Percentiles rank a stretch among this genome's conserved stretches.
Evolutionary conservation across 352 stramenopile genomes (phyloP).

Genomic region (Pseudoperonospora humuli): DNA sequence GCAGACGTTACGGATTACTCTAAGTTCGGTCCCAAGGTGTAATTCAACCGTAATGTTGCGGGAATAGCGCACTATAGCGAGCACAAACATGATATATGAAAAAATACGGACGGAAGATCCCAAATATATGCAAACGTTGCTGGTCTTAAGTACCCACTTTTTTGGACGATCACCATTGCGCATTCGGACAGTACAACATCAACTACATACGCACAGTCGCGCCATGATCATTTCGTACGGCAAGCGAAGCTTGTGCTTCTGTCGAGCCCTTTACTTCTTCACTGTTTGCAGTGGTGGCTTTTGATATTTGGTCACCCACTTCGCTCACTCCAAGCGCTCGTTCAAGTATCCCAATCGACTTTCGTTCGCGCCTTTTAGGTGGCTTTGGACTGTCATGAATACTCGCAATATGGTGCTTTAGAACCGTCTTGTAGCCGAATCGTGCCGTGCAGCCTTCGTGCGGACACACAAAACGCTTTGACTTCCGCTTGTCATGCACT

Average conservation of each 20-base stretch:
- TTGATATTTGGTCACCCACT: conserved; percentile 13
- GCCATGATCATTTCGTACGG: too few relatives aligned
- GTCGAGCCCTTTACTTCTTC: conserved; percentile 5
- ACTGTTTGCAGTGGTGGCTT: not conserved
- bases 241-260: too few relatives aligned
- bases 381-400: conserved; percentile 42
- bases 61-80: conserved; percentile 5
- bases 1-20: conserved; percentile 95
- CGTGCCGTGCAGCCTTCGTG: conserved; percentile 42
- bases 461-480: conserved; percentile 55
- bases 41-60: conserved; percentile 16
- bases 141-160: too few relatives aligned
- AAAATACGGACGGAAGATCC: not conserved
- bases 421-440: conserved; percentile 72
- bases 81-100: conserved; percentile 11
- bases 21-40: conserved; percentile 87
- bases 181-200: too few relatives aligned
- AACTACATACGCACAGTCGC: too few relatives aligned
- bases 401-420: conserved; percentile 51
- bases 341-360: conserved; percentile 25
- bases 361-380: conserved; percentile 18
- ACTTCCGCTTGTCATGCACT: conserved; percentile 50
- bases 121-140: too few relatives aligned
- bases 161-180: too few relatives aligned
- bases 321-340: conserved; percentile 29